Evolutionary conservation across 352 stramenopile genomes (phyloP), one percentile per base, ranked within the genome.

Genomic region (Elongisporangium anandrum): DNA sequence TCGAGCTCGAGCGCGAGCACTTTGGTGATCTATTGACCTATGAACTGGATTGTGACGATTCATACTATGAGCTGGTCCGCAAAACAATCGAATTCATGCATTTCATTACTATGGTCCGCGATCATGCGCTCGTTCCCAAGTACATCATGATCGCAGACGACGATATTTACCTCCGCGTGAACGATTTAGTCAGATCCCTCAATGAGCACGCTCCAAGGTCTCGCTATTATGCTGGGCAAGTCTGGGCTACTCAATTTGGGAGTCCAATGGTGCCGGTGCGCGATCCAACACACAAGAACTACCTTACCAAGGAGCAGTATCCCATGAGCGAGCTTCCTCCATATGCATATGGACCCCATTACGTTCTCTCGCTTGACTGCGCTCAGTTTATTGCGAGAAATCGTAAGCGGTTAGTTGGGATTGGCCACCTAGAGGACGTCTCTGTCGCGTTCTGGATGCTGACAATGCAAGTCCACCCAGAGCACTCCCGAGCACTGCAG

Each of bases 91-190:
- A 70, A 26, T 92, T 92, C 55, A 65, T 86, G 66, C 61, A 72
- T 41, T 73, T 77, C 50, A 65, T 63, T n/a, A 53, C 23, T 3
- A 51, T 38, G 26, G 13, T 2, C 10, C 10, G 13, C 8, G 34
- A 49, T 9, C 8, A 48, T 13, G 34, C 68, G 34, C 21, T 60
- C 1, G 15, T n/a, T 4, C 39, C 60, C 1, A 19, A 48, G 5
- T 87, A 68, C 20, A 52, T 86, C 0, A 82, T 92, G 70, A 65
- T 92, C 29, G 54, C 60, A 10, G 83, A 92, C 56, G 81, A 93
- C 54, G 81, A 92, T 41, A 55, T 88, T 2, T 88, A 85, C 23
- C 24, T 88, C 6, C 59, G 64, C 16, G 54, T 78, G 1, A 56
- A 76, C 16, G 56, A 62, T 9, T 29, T 83, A 24, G 49, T n/a